Evolutionary conservation across 305 asterid species (phyloP).

Genomic region (Vinca major): DNA sequence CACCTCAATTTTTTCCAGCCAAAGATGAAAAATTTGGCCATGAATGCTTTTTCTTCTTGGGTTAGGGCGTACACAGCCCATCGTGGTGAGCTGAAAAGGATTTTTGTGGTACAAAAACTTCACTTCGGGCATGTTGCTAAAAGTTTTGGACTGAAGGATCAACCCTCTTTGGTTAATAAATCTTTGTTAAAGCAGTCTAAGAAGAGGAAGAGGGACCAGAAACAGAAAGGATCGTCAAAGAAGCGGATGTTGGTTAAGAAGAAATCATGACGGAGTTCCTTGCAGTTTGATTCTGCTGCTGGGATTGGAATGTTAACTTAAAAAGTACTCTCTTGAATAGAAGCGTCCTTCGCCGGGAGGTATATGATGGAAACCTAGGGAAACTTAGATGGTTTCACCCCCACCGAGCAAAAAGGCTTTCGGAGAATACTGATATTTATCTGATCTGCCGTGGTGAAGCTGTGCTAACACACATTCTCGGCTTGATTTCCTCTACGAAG

Average conservation of each 20-base stretch:
- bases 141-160: constrained; percentile 85
- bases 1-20: constrained; percentile 35
- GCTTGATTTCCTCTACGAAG: not conserved
- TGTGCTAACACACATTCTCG: not conserved
- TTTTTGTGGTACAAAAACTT: constrained; percentile 79
- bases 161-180: constrained; percentile 71
- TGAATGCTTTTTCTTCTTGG: constrained; percentile 84
- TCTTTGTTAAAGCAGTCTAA: constrained; percentile 59
- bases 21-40: constrained; percentile 45
- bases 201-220: constrained; percentile 69
- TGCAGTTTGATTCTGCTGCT: not conserved
- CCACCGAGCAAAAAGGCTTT: not conserved
- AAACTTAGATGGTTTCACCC: not conserved
- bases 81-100: constrained; percentile 81
- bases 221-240: constrained; percentile 39
- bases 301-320: not conserved
- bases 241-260: constrained; percentile 32
- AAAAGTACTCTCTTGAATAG: not conserved
- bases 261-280: constrained; percentile 24
- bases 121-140: constrained; percentile 93
- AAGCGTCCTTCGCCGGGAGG: too few species aligned
- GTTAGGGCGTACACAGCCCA: constrained; percentile 90
- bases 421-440: not conserved
- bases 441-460: not conserved
- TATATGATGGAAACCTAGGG: not conserved